phyloP scores from a whole-genome alignment of 805 yeast genomes.

The Teunomyces stri region DNA sequence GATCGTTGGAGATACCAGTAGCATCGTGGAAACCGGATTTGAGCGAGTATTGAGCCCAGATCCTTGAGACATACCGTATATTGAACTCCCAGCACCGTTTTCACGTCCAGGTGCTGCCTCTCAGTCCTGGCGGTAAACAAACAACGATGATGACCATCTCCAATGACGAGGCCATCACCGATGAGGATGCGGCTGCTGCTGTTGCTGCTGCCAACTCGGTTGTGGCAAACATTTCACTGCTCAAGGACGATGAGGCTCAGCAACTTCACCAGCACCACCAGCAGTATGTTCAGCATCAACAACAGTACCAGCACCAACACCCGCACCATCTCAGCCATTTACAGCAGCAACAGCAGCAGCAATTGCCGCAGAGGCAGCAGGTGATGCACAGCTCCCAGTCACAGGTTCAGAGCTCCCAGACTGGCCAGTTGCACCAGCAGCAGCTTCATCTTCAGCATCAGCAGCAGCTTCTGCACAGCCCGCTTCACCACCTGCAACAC shows the following conservation, averaged over 20 bases:
- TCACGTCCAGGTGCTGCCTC: neutral
- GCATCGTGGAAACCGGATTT: neutral
- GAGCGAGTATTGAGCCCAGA: neutral
- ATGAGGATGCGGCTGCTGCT: constrained; percentile 12
- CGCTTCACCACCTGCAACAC: constrained; percentile 13
- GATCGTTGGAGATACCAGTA: neutral
- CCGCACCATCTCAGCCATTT: constrained; percentile 11
- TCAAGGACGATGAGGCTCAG: constrained; percentile 11
- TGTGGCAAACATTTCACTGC: constrained; percentile 7
- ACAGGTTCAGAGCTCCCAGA: neutral
- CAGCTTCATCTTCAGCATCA: constrained; percentile 6
- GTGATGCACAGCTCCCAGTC: neutral
- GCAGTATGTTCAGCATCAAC: constrained; percentile 10
- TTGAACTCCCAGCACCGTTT: neutral
- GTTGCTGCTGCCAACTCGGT: constrained; percentile 12
- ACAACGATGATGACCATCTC: constrained; percentile 9
- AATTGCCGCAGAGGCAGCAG: constrained; percentile 8
- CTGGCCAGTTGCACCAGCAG: constrained; percentile 7
- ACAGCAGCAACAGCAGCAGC: constrained; percentile 9
- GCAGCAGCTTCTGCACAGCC: constrained; percentile 7
- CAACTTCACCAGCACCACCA: constrained; percentile 7
- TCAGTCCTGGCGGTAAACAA: constrained; percentile 2
- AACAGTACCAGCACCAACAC: constrained; percentile 13
- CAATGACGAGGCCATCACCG: constrained; percentile 10
- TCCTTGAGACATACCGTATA: neutral